These are phyloP conservation scores for Cantharellus anzutake DNA, from an alignment of 768 basidiomycete species.

Conservation along the genomic window DNA sequence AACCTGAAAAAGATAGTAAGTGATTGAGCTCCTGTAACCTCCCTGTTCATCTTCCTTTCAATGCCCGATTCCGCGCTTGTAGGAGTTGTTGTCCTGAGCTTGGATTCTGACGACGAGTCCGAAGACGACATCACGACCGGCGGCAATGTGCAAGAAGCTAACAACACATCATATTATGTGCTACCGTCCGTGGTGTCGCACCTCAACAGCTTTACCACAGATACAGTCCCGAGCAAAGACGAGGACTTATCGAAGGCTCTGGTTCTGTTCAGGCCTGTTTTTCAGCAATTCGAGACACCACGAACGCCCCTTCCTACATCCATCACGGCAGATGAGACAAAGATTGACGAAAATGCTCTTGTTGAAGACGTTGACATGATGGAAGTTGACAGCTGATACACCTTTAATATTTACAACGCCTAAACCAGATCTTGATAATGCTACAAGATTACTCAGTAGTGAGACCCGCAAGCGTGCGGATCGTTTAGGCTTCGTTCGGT, in stretches of 20 bases:
- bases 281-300: too few relatives aligned
- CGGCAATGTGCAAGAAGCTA: not conserved
- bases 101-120: slow-evolving; percentile 30
- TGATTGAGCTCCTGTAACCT: slow-evolving; percentile 6
- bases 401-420: too few relatives aligned
- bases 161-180: not conserved
- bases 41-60: not conserved
- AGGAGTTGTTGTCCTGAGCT: slow-evolving; percentile 48
- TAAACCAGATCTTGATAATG: too few relatives aligned
- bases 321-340: too few relatives aligned
- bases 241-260: not conserved
- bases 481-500: too few relatives aligned
- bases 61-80: slow-evolving; percentile 2
- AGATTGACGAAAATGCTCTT: too few relatives aligned
- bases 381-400: too few relatives aligned
- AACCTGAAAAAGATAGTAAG: slow-evolving; percentile 50
- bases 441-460: too few relatives aligned
- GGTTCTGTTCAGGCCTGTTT: not conserved
- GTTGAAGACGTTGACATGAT: too few relatives aligned
- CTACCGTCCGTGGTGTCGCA: not conserved
- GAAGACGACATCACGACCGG: not conserved
- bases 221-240: not conserved
- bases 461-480: too few relatives aligned
- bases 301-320: too few relatives aligned
- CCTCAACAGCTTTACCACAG: not conserved